Evolutionary conservation across 352 stramenopile species (phyloP).

Genomic region (Globisporangium acanthophoron): DNA sequence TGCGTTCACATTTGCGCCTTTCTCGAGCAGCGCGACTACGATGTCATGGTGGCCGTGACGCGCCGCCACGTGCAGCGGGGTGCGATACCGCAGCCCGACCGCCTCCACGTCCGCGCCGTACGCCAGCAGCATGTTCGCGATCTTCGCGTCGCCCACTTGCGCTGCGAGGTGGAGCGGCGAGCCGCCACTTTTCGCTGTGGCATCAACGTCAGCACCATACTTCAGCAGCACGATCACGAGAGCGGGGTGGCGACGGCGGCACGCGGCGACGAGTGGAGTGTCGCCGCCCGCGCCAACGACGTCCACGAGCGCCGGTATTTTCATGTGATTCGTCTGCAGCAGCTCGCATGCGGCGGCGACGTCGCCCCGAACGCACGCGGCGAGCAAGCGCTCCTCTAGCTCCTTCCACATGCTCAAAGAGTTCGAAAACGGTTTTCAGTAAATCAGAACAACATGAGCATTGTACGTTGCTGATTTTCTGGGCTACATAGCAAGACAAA

Average conservation of each 20-base stretch:
- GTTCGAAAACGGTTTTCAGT: too few relatives aligned
- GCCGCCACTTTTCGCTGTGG: background rate
- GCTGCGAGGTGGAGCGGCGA: background rate
- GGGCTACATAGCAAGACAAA: too few relatives aligned
- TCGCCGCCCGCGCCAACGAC: background rate
- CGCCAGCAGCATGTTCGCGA: background rate
- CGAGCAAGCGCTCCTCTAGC: background rate
- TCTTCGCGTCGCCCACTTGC: background rate
- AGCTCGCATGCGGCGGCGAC: background rate
- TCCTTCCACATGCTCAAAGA: too few relatives aligned
- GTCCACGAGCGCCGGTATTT: background rate
- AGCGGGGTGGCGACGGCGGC: too few relatives aligned
- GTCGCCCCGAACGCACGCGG: background rate
- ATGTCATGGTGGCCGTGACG: background rate
- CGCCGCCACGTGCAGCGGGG: background rate
- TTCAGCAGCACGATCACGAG: background rate
- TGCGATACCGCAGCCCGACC: background rate
- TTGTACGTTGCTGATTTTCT: too few relatives aligned
- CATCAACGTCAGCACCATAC: background rate
- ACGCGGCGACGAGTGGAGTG: background rate
- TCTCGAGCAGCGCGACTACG: background rate
- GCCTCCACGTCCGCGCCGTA: background rate
- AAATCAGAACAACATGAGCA: too few relatives aligned
- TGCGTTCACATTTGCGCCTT: background rate
- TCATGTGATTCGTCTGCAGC: background rate